A percentile compares a stretch with the other conserved stretches of the same genome.
These are phyloP conservation scores for Coemansia sp. DNA, from an alignment of 192 early-diverging fungal species.

Conservation along the genomic window DNA sequence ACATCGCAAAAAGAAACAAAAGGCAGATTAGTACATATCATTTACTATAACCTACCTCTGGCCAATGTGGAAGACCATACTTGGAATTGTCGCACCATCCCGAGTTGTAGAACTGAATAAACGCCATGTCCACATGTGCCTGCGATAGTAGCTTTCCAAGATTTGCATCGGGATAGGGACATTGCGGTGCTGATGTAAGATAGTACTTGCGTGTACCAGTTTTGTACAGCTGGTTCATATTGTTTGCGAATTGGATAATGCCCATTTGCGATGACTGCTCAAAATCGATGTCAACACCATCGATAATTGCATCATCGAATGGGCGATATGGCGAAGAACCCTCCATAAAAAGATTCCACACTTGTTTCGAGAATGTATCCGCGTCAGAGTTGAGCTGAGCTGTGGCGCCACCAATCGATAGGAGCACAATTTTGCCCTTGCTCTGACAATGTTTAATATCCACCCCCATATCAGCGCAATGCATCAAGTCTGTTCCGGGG, in stretches of 20 bases:
- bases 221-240: slow-evolving; percentile 57
- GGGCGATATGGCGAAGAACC: slow-evolving; percentile 63
- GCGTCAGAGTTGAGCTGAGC: slow-evolving; percentile 62
- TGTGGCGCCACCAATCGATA: slow-evolving; percentile 72
- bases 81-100: slow-evolving; percentile 60
- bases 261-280: slow-evolving; percentile 62
- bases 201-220: slow-evolving; percentile 55
- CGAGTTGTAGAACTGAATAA: slow-evolving; percentile 81
- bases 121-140: slow-evolving; percentile 66
- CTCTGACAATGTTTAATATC: slow-evolving; percentile 75
- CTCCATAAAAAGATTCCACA: slow-evolving; percentile 77
- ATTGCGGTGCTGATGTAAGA: slow-evolving; percentile 72
- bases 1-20: background rate
- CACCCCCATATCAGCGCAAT: slow-evolving; percentile 65
- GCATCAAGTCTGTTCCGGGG: slow-evolving; percentile 62
- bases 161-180: slow-evolving; percentile 69
- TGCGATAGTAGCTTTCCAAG: slow-evolving; percentile 57
- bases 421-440: slow-evolving; percentile 69
- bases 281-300: slow-evolving; percentile 74
- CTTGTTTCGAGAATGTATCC: slow-evolving; percentile 62
- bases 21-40: background rate
- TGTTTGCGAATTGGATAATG: slow-evolving; percentile 59
- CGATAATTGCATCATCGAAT: slow-evolving; percentile 68
- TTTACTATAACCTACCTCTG: slow-evolving; percentile 32
- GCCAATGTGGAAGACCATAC: slow-evolving; percentile 43